A percentile compares a stretch with the other conserved stretches of the same genome.
phyloP scores from a whole-genome alignment of 2,329 filamentous ascomycete species.

The Chaetomiaceae sp. region DNA sequence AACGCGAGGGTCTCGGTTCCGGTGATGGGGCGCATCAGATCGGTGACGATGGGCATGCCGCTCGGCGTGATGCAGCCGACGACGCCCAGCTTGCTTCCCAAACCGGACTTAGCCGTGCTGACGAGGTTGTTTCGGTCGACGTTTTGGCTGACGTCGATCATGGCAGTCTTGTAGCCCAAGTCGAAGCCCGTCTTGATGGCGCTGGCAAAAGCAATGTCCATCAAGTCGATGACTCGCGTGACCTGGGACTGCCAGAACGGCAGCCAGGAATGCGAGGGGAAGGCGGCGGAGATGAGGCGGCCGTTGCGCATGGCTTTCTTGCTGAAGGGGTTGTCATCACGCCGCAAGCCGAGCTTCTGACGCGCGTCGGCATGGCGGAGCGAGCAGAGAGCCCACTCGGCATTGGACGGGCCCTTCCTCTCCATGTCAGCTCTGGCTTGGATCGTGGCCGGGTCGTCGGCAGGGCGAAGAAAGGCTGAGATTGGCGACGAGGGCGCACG shows the following conservation, averaged over 20 bases:
- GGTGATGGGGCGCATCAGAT: slow-evolving; percentile 55
- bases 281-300: slow-evolving; percentile 34
- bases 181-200: slow-evolving; percentile 50
- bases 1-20: slow-evolving; percentile 60
- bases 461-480: slow-evolving; percentile 55
- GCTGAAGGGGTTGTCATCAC: slow-evolving; percentile 51
- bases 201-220: slow-evolving; percentile 59
- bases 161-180: slow-evolving; percentile 38
- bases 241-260: slow-evolving; percentile 48
- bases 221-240: slow-evolving; percentile 59
- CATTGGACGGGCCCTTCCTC: slow-evolving; percentile 30
- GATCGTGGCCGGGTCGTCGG: slow-evolving; percentile 51
- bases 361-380: slow-evolving; percentile 57
- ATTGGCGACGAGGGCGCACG: slow-evolving; percentile 59
- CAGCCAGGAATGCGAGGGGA: slow-evolving; percentile 53
- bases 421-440: slow-evolving; percentile 47
- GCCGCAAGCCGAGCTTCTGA: slow-evolving; percentile 45
- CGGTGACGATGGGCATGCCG: slow-evolving; percentile 57
- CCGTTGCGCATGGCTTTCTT: slow-evolving; percentile 53
- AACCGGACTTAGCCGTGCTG: slow-evolving; percentile 33
- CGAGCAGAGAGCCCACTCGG: slow-evolving; percentile 54
- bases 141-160: slow-evolving; percentile 69
- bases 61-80: slow-evolving; percentile 64
- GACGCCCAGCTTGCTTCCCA: slow-evolving; percentile 46
- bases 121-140: slow-evolving; percentile 47